Base-by-base conservation (phyloP, 2,329 filamentous ascomycete genomes). In the Pseudogymnoascus sp. region DNA sequence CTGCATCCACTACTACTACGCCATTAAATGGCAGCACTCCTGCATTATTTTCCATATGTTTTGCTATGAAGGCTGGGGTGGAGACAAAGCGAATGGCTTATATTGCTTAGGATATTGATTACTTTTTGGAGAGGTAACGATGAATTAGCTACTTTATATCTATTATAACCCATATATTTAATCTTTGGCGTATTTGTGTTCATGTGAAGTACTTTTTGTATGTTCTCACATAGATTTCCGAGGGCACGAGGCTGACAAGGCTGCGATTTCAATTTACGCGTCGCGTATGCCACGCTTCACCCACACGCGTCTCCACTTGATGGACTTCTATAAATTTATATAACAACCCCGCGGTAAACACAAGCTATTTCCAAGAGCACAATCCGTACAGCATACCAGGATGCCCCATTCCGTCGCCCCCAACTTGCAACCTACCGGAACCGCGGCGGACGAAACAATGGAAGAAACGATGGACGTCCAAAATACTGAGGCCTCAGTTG, bases 191-290 rank as follows among this genome's bases (percentile, higher is more conserved):
- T 23, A 23, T 23, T 11, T 42, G 10, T 23, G 10, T 9, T 44
- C n/a, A n/a, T 23, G 15, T 44, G 36, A 17, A 17, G 3, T 40
- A 17, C 36, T 40, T 28, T 57, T 33, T 5, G 17, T 33, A 4
- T 5, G 10, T 57, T 33, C n/a, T 57, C 50, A 19, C n/a, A 13
- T 57, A 13, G 2, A 19, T 13, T 33, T 57, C n/a, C 13, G 50
- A 57, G 26, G 50, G n/a, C n/a, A 33, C 50, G 13, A 57, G 50
- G 50, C 50, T 57, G 50, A 33, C 50, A 33, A 57, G 50, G 50
- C 50, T 57, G 28, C 65, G 71, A 69, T 28, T 66, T 72, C 36
- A 72, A 67, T 23, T 67, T 67, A 17, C 61, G 61, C 0, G 57
- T 65, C n/a, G 71, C 68, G 0, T 61, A 65, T 0, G 65, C 64